A percentile compares a stretch with the other conserved stretches of the same genome.
Conservation (phyloP, 108 stramenopile genomes). For the Cyclotella cryptica region DNA sequence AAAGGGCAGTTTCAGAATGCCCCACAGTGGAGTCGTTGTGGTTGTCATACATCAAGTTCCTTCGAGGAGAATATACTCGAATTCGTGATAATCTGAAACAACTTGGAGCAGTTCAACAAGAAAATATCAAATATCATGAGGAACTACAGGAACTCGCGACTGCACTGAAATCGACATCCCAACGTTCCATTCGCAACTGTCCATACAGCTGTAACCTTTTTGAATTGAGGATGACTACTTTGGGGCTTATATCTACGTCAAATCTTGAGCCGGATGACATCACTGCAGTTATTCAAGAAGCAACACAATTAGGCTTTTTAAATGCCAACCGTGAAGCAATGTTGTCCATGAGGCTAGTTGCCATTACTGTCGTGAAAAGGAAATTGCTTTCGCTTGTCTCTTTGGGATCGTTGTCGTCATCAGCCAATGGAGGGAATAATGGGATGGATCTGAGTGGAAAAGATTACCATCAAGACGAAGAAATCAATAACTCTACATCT, state of each 20-base stretch:
- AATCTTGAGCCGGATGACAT: constrained; percentile 79
- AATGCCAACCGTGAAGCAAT: constrained; percentile 37
- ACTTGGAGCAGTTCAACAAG: not conserved
- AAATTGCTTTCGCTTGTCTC: constrained; percentile 44
- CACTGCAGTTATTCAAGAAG: constrained; percentile 61
- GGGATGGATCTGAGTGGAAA: not conserved
- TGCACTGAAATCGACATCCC: constrained; percentile 56
- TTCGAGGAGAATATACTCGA: constrained; percentile 48
- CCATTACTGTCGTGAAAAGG: constrained; percentile 49
- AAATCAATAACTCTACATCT: constrained; percentile 13
- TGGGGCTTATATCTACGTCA: constrained; percentile 46
- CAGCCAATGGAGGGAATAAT: not conserved
- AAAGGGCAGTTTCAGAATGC: constrained; percentile 86
- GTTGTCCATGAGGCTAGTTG: constrained; percentile 54
- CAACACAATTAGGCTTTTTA: constrained; percentile 71
- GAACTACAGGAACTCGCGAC: constrained; percentile 24
- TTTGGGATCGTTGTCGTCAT: constrained; percentile 21
- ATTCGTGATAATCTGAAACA: constrained; percentile 17
- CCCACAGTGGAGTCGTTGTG: constrained; percentile 86
- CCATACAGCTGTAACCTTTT: constrained; percentile 72
- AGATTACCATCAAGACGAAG: constrained; percentile 55
- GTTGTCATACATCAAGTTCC: constrained; percentile 68
- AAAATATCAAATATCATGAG: constrained; percentile 14
- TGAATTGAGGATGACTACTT: constrained; percentile 55
- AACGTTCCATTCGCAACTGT: constrained; percentile 84